Percentiles rank a stretch among this genome's conserved stretches.
Conservation (phyloP, 2,329 filamentous ascomycete genomes). For the Ophiobolus disseminans region DNA sequence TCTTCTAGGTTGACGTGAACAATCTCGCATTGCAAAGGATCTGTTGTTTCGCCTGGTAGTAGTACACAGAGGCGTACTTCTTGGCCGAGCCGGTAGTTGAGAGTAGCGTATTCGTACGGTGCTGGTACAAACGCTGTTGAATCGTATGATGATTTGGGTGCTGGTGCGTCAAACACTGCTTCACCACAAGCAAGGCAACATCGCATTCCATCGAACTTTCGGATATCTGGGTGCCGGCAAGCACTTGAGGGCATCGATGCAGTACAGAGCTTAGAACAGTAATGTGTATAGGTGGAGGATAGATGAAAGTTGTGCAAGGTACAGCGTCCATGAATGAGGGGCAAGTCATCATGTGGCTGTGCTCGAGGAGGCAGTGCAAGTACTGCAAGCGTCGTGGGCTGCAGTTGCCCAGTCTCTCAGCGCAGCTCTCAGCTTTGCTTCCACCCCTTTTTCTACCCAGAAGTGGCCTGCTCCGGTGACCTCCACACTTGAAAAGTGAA, state of each 20-base stretch:
- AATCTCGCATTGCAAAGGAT: slow-evolving; percentile 10
- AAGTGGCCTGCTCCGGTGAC: slow-evolving; percentile 61
- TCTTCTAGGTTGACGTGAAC: slow-evolving; percentile 11
- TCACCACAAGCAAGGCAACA: slow-evolving; percentile 22
- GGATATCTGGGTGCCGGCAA: slow-evolving; percentile 19
- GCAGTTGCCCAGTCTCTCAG: slow-evolving; percentile 55
- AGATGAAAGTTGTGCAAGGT: no score
- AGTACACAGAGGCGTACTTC: slow-evolving; percentile 9
- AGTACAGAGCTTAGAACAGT: no score
- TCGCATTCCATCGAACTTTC: slow-evolving; percentile 17
- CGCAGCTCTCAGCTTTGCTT: slow-evolving; percentile 48
- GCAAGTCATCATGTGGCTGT: no score
- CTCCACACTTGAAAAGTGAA: slow-evolving; percentile 52
- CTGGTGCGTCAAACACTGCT: slow-evolving; percentile 8
- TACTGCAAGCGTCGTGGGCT: no score
- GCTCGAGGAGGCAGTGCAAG: no score
- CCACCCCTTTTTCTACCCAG: slow-evolving; percentile 53
- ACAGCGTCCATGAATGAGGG: no score
- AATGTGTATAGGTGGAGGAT: no score
- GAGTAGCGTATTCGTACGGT: slow-evolving; percentile 11
- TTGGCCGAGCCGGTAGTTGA: slow-evolving; percentile 12
- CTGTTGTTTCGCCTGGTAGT: neutral
- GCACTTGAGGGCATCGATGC: no score
- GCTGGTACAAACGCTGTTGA: neutral
- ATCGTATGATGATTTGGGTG: neutral